A percentile compares a stretch with the other conserved stretches of the same genome.
These are phyloP conservation scores for Coriaria nepalensis DNA, from an alignment of 306 rosid genomes.

Conservation along the genomic window DNA sequence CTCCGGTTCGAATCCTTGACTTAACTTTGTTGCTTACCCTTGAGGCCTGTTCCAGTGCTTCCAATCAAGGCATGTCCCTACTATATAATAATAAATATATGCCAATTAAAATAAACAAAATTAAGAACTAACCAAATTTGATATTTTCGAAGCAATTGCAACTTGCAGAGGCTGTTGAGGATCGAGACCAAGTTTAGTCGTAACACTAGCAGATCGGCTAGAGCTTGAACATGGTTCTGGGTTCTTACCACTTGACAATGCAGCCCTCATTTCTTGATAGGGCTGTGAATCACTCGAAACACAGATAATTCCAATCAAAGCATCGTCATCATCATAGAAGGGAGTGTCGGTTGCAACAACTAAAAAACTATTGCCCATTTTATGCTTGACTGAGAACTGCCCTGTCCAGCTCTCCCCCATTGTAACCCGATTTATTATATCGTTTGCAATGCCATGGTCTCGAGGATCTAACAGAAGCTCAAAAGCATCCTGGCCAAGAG, in stretches of 20 bases:
- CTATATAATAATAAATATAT: constrained; percentile 24
- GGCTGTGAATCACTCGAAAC: constrained; percentile 62
- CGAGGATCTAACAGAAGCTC: constrained; percentile 55
- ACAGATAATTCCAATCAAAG: constrained; percentile 59
- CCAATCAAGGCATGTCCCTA: constrained; percentile 25
- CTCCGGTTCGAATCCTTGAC: constrained; percentile 57
- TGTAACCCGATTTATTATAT: constrained; percentile 40
- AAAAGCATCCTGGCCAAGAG: constrained; percentile 52
- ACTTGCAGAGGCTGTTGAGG: constrained; percentile 78
- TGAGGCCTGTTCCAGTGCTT: constrained; percentile 57
- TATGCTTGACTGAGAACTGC: constrained; percentile 69
- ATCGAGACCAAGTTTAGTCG: constrained; percentile 69
- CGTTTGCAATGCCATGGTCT: constrained; percentile 33
- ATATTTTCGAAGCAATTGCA: constrained; percentile 70
- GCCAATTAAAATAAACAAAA: constrained; percentile 4
- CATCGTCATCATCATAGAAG: constrained; percentile 66
- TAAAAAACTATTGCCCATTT: constrained; percentile 50
- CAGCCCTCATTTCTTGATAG: constrained; percentile 44
- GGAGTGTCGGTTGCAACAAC: constrained; percentile 57
- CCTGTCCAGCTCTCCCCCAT: constrained; percentile 89
- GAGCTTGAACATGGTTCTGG: constrained; percentile 31
- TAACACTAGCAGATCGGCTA: constrained; percentile 24
- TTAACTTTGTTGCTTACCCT: constrained; percentile 86
- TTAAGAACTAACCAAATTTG: constrained; percentile 72
- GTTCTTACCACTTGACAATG: constrained; percentile 17